phyloP scores from a whole-genome alignment of 805 yeast species.

The Kodamaea kaohsiungensis region DNA sequence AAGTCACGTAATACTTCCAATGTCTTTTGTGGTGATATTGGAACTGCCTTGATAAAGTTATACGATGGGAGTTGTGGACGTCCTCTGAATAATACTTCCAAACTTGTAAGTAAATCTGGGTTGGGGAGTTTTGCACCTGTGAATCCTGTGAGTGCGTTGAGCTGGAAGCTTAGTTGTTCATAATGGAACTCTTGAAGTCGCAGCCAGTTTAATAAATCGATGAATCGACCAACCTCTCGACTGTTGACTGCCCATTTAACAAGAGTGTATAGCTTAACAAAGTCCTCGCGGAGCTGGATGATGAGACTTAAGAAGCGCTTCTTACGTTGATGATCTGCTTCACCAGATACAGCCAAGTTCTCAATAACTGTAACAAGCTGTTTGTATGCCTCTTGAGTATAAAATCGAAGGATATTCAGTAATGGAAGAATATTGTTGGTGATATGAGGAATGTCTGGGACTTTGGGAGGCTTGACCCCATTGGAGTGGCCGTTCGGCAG shows the following conservation, averaged over 20 bases:
- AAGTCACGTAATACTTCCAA: constrained; percentile 64
- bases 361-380: constrained; percentile 63
- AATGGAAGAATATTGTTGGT: constrained; percentile 69
- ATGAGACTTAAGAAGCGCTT: constrained; percentile 66
- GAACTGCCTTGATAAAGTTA: constrained; percentile 50
- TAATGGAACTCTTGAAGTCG: constrained; percentile 74
- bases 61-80: constrained; percentile 73
- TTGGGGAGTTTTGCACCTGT: constrained; percentile 90
- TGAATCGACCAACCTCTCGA: constrained; percentile 67
- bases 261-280: constrained; percentile 78
- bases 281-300: constrained; percentile 77
- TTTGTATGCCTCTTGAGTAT: constrained; percentile 61
- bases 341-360: constrained; percentile 49
- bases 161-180: constrained; percentile 58
- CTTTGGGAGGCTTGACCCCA: constrained; percentile 6
- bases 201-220: constrained; percentile 87
- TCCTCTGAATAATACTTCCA: constrained; percentile 80
- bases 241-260: constrained; percentile 85
- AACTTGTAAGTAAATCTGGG: constrained; percentile 84
- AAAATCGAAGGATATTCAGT: constrained; percentile 55
- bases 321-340: constrained; percentile 63
- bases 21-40: constrained; percentile 56
- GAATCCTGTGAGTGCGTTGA: constrained; percentile 69
- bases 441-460: constrained; percentile 66
- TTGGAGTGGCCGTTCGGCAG: constrained; percentile 7